Base-by-base conservation (phyloP, 2,329 filamentous ascomycete genomes). In the Neofusicoccum sp. region DNA sequence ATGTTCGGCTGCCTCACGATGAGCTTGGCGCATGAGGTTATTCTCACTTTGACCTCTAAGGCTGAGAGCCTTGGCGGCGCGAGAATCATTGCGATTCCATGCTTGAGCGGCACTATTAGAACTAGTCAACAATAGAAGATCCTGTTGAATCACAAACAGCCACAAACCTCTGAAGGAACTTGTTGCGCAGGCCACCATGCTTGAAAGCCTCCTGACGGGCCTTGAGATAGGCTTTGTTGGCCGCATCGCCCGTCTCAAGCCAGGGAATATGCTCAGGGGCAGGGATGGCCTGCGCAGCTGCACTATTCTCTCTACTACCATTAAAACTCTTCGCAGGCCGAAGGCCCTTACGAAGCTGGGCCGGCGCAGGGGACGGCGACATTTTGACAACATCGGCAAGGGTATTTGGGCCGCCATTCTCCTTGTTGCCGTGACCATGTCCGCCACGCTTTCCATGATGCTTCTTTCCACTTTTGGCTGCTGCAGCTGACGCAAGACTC, bases 81-180 rank as follows among this genome's bases (percentile, higher is more conserved):
- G 89, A 44, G 95, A 94, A 76, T 99, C 95, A 71, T 97, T 98
- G 64, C 95, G 90, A 75, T 98, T 97, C 94, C 95, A 99, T 28
- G 95, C 95, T 83, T 98, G 94, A 7, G 94, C 94, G 68, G 95
- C 95, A 76, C 93, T 96, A 66, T 45, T 64, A 31, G 16, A 34
- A 47, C 28, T 62, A 11, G 45, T 41, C 33, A 45, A 5, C 29
- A 28, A 37, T 11, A 8, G 7, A 47, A 12, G 33, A 43, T 12
- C 14, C 8, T 6, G 8, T 22, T 22, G 41, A 56, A 43, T 5
- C 12, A 6, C 8, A 14, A 16, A 33, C 16, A 11, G 44, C n/a
- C 2, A 52, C 79, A 22, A 68, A 94, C 92, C 92, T 97, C 77
- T 97, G 94, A 61, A 99, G 79, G 71, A 98, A 99, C 75, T 98